These are phyloP conservation scores for Hypomontagnella submonticulosa DNA, from an alignment of 495 filamentous ascomycete genomes.

Conservation along the genomic window DNA sequence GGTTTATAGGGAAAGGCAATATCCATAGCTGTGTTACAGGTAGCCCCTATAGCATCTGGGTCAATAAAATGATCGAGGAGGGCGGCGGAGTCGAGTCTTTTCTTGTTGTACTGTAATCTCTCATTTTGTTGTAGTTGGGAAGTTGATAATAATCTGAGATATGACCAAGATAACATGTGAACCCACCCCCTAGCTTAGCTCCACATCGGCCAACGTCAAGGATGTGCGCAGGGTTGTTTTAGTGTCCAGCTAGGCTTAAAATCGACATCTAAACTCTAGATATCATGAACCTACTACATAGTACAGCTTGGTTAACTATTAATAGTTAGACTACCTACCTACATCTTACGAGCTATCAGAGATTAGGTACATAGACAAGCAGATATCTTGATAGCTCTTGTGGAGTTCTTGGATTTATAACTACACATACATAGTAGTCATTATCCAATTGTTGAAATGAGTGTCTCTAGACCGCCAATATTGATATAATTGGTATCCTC, in stretches of 20 bases:
- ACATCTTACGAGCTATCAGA: neutral
- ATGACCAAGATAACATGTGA: too few relatives aligned
- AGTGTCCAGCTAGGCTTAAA: constrained; percentile 20
- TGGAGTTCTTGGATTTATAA: constrained; percentile 5
- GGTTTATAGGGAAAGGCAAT: too few relatives aligned
- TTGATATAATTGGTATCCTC: neutral
- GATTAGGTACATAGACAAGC: neutral
- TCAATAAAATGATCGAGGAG: too few relatives aligned
- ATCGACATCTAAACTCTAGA: neutral
- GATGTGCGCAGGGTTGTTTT: constrained; percentile 19
- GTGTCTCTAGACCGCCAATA: neutral
- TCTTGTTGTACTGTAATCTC: too few relatives aligned
- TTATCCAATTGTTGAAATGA: neutral
- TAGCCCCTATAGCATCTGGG: too few relatives aligned
- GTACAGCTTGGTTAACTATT: constrained; percentile 8
- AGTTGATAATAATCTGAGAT: too few relatives aligned
- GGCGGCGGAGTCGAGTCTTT: too few relatives aligned
- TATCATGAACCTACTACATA: constrained; percentile 20
- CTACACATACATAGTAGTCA: constrained; percentile 11
- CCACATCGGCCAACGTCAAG: constrained; percentile 12
- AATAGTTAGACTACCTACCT: constrained; percentile 9
- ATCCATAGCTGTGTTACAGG: too few relatives aligned
- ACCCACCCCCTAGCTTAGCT: neutral
- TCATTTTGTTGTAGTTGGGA: too few relatives aligned
- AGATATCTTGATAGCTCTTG: neutral